Evolutionary conservation across 2,329 filamentous ascomycete genomes (phyloP).

Genomic region (Cercospora sp.): DNA sequence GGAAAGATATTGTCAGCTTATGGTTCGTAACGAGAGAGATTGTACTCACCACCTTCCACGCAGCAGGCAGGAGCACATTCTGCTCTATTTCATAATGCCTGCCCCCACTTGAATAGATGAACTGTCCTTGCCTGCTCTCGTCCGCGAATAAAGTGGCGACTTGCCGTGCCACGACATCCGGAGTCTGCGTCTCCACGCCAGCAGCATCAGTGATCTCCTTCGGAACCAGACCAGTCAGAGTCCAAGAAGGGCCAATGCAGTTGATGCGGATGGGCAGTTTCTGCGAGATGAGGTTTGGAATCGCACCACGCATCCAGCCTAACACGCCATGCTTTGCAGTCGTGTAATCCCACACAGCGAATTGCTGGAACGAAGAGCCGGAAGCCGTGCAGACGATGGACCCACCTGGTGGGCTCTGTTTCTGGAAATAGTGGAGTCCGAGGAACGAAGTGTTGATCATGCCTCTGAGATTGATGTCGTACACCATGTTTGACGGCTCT

Average conservation of each 20-base stretch:
- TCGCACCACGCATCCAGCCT: slow-evolving; percentile 54
- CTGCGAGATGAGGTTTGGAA: slow-evolving; percentile 36
- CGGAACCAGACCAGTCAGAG: slow-evolving; percentile 52
- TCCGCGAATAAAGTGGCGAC: slow-evolving; percentile 55
- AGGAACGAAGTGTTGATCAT: slow-evolving; percentile 46
- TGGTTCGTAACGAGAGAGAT: background rate
- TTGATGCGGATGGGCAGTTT: slow-evolving; percentile 56
- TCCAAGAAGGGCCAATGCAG: slow-evolving; percentile 58
- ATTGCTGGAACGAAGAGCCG: slow-evolving; percentile 52
- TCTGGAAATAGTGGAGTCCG: slow-evolving; percentile 50
- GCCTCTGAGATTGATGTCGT: slow-evolving; percentile 47
- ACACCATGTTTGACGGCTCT: slow-evolving; percentile 39
- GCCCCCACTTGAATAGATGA: slow-evolving; percentile 54
- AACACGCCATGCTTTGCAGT: slow-evolving; percentile 58
- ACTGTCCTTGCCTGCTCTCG: slow-evolving; percentile 50
- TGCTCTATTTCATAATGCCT: slow-evolving; percentile 58
- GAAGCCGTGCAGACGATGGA: slow-evolving; percentile 58
- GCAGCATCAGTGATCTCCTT: slow-evolving; percentile 42
- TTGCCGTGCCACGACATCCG: slow-evolving; percentile 51
- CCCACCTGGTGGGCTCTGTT: slow-evolving; percentile 43
- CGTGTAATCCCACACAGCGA: slow-evolving; percentile 56
- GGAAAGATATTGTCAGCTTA: background rate
- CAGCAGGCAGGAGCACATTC: slow-evolving; percentile 28
- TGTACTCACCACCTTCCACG: slow-evolving; percentile 16
- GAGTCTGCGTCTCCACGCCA: slow-evolving; percentile 47